Conservation (phyloP, 768 basidiomycete species). For the Exidia glandulosa region DNA sequence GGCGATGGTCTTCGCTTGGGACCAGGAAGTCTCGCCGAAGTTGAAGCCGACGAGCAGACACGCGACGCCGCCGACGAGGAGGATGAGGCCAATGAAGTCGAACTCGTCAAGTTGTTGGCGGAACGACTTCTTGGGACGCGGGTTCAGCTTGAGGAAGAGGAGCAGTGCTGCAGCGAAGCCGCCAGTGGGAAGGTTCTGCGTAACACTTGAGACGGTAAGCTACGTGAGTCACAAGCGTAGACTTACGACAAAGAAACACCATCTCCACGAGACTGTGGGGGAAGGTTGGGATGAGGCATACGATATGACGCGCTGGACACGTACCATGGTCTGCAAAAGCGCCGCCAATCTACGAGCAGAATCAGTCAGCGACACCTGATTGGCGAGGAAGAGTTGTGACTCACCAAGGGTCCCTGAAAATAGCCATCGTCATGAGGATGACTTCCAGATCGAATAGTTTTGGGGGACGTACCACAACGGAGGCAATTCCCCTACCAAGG, state of each 20-base stretch:
- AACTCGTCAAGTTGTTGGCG: constrained; percentile 51
- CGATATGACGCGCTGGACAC: too few relatives aligned
- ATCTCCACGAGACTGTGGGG: constrained; percentile 27
- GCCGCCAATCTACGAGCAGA: constrained; percentile 6
- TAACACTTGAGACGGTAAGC: too few relatives aligned
- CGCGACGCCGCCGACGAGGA: constrained; percentile 56
- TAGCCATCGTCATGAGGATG: too few relatives aligned
- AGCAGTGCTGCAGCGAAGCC: constrained; percentile 40
- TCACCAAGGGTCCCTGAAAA: neutral
- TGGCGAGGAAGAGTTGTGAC: neutral
- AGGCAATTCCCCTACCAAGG: neutral
- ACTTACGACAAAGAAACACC: constrained; percentile 19
- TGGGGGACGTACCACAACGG: neutral
- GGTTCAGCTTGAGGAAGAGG: constrained; percentile 71
- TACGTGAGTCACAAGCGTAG: neutral
- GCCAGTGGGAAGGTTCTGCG: constrained; percentile 7
- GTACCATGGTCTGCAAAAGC: constrained; percentile 23
- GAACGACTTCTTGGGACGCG: constrained; percentile 48
- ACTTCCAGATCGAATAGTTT: too few relatives aligned
- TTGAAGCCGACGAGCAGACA: constrained; percentile 64
- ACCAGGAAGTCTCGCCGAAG: constrained; percentile 57
- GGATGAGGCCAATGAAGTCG: constrained; percentile 56
- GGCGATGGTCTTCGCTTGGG: constrained; percentile 45
- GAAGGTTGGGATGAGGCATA: too few relatives aligned
- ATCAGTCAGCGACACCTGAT: neutral